These are phyloP conservation scores for Colletotrichum viniferum DNA, from an alignment of 2,329 filamentous ascomycete species.

Conservation along the genomic window DNA sequence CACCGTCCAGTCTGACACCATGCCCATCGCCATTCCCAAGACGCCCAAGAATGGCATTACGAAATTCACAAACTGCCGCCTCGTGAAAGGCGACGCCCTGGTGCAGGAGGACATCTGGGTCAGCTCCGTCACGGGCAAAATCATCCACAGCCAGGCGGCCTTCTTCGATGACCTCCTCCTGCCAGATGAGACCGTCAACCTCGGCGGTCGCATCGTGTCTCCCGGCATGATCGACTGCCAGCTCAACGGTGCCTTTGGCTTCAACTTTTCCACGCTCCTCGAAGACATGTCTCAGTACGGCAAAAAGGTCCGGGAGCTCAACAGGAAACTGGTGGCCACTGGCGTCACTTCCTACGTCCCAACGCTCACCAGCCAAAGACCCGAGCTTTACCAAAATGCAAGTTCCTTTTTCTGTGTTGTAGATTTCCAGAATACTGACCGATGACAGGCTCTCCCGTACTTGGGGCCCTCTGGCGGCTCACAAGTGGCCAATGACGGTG, in stretches of 20 bases:
- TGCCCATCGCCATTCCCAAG: conserved; percentile 52
- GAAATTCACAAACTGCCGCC: conserved; percentile 87
- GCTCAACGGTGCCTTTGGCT: conserved; percentile 90
- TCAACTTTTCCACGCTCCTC: conserved; percentile 87
- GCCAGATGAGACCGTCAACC: conserved; percentile 78
- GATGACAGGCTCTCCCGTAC: conserved; percentile 67
- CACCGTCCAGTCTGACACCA: conserved; percentile 34
- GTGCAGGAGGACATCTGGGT: conserved; percentile 88
- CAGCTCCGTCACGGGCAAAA: conserved; percentile 79
- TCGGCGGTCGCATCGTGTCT: conserved; percentile 81
- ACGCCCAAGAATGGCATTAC: conserved; percentile 64
- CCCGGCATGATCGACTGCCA: conserved; percentile 91
- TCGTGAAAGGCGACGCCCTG: conserved; percentile 71
- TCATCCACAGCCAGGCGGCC: conserved; percentile 71
- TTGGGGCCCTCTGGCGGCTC: conserved; percentile 72
- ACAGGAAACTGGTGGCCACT: conserved; percentile 73
- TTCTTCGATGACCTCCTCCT: conserved; percentile 72
- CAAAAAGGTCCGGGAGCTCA: conserved; percentile 74
- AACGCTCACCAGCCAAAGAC: conserved; percentile 80
- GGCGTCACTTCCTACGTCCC: conserved; percentile 90
- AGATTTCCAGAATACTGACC: background rate
- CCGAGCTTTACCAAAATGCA: conserved; percentile 82
- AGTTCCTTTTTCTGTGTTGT: background rate
- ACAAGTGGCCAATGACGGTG: conserved; percentile 69
- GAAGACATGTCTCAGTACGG: conserved; percentile 71